Conservation (phyloP, 495 filamentous ascomycete species). For the Cercophora sp. region DNA sequence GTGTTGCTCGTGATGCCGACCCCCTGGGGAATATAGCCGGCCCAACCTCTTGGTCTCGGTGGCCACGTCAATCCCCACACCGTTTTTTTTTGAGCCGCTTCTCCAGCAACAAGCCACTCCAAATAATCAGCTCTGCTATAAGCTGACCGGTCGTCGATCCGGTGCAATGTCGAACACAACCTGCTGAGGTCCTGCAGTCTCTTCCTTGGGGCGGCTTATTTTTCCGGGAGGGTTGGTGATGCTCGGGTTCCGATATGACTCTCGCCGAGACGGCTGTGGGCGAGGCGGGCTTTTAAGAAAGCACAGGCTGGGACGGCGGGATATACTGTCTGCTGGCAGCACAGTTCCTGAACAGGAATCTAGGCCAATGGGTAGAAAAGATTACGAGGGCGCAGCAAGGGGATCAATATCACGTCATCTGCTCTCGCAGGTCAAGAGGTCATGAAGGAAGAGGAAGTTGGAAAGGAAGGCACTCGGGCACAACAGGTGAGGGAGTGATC, state of each 20-base stretch:
- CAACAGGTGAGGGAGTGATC: slow-evolving; percentile 13
- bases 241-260: slow-evolving; percentile 2
- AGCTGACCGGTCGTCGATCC: slow-evolving; percentile 16
- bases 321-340: neutral
- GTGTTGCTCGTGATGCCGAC: slow-evolving; percentile 13
- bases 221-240: no score
- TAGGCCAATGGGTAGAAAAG: slow-evolving; percentile 3
- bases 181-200: neutral
- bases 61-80: slow-evolving; percentile 28
- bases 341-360: neutral
- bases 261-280: neutral
- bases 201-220: neutral
- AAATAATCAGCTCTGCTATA: slow-evolving; percentile 25
- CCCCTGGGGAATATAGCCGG: slow-evolving; percentile 26
- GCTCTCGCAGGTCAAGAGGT: slow-evolving; percentile 17
- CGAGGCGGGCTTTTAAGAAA: slow-evolving; percentile 17
- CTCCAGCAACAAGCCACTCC: slow-evolving; percentile 21
- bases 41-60: slow-evolving; percentile 24
- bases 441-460: slow-evolving; percentile 26
- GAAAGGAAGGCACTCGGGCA: slow-evolving; percentile 9
- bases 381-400: slow-evolving; percentile 18
- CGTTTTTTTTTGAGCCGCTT: slow-evolving; percentile 20
- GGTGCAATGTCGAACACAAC: slow-evolving; percentile 10
- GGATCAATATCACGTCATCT: slow-evolving; percentile 29
- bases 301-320: neutral